A percentile compares a stretch with the other conserved stretches of the same genome.
Conservation (phyloP, 768 basidiomycete species). For the Amanita subjunquillea region DNA sequence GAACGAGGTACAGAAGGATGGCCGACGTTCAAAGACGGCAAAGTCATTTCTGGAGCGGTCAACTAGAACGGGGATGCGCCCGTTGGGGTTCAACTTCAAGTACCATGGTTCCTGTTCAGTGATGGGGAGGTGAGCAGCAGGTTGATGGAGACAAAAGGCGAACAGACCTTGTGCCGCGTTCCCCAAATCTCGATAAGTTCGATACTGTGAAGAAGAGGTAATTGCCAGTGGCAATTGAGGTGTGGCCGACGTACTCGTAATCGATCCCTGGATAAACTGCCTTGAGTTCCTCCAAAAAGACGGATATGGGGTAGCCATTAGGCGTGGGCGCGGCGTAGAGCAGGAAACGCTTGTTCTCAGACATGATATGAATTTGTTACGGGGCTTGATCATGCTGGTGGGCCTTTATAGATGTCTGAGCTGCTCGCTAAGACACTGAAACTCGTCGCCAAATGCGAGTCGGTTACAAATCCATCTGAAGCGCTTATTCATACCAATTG, state of each 20-base stretch:
- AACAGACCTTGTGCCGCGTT: conserved; percentile 19
- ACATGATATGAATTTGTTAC: background rate
- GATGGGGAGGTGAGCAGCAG: background rate
- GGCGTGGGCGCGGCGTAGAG: conserved; percentile 36
- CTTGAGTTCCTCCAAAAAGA: conserved; percentile 47
- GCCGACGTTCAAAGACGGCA: conserved; percentile 69
- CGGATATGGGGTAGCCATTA: conserved; percentile 38
- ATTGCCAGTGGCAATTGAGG: background rate
- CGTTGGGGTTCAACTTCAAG: conserved; percentile 64
- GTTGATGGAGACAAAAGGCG: background rate
- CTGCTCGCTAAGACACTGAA: no score
- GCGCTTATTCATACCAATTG: no score
- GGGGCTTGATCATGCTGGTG: no score
- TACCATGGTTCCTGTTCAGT: conserved; percentile 53
- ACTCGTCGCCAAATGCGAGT: no score
- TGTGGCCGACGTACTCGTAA: conserved; percentile 10
- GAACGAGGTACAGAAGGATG: conserved; percentile 70
- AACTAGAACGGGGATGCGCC: conserved; percentile 58
- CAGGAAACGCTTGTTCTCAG: conserved; percentile 15
- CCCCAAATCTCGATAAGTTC: conserved; percentile 31
- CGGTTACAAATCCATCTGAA: no score
- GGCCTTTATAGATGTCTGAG: no score
- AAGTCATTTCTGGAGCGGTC: conserved; percentile 57
- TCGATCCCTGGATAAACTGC: conserved; percentile 26
- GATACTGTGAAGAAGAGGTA: background rate